Conservation (phyloP, 345 rosid species). For the Acer yangbiense region DNA sequence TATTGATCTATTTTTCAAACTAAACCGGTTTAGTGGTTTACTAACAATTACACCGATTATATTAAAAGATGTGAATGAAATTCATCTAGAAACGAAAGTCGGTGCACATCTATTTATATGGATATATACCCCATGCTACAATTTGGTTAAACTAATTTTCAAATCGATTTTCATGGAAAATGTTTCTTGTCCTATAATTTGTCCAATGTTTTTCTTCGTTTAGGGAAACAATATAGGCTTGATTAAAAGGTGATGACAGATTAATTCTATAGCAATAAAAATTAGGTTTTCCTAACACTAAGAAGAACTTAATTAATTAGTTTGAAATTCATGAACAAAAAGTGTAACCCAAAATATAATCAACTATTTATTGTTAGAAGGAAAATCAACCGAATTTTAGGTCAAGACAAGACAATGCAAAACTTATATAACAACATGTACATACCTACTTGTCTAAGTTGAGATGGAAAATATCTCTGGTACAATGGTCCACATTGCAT, state of each 20-base stretch:
- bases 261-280: not conserved
- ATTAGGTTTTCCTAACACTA: not conserved
- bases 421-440: not conserved
- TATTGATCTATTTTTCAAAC: too few species aligned
- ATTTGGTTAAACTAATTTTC: not conserved
- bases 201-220: not conserved
- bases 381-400: not conserved
- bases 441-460: too few species aligned
- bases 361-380: not conserved
- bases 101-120: too few species aligned
- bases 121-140: not conserved
- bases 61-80: too few species aligned
- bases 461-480: too few species aligned
- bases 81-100: too few species aligned
- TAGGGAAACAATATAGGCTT: not conserved
- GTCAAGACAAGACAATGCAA: not conserved
- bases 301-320: not conserved
- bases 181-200: not conserved
- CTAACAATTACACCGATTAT: too few species aligned
- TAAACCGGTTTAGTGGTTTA: too few species aligned
- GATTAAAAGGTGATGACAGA: not conserved
- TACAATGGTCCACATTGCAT: too few species aligned
- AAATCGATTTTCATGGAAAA: not conserved
- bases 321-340: not conserved
- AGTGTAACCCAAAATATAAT: not conserved